These are phyloP conservation scores for Trichomonascus vanleenenianus DNA, from an alignment of 805 yeast genomes.

Conservation along the genomic window DNA sequence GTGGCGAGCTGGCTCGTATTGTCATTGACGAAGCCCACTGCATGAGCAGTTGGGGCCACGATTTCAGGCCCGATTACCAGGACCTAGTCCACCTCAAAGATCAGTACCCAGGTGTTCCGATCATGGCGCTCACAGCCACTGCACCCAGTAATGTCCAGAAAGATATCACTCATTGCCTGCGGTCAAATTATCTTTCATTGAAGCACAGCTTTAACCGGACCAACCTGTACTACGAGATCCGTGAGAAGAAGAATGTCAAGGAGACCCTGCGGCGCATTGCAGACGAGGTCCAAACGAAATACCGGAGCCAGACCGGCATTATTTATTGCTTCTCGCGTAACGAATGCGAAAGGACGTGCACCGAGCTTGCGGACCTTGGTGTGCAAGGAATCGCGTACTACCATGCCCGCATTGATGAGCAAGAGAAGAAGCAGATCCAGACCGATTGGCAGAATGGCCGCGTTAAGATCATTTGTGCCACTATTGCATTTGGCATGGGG, in stretches of 20 bases:
- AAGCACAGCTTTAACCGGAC: conserved; percentile 91
- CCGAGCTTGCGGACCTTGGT: conserved; percentile 49
- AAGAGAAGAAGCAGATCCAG: conserved; percentile 67
- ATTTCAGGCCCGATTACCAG: conserved; percentile 92
- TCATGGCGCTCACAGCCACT: conserved; percentile 96
- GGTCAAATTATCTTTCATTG: conserved; percentile 47
- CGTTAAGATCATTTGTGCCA: conserved; percentile 83
- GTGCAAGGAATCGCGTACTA: conserved; percentile 59
- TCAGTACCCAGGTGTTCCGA: conserved; percentile 71
- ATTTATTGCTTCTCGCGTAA: conserved; percentile 89
- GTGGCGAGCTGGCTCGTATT: conserved; percentile 62
- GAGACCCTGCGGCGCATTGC: conserved; percentile 42
- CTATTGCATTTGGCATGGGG: conserved; percentile 99
- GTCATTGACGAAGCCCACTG: conserved; percentile 98
- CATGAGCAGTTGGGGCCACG: conserved; percentile 98
- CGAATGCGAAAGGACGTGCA: conserved; percentile 77
- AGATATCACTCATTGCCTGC: conserved; percentile 77
- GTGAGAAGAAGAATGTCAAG: conserved; percentile 44
- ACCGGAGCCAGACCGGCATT: conserved; percentile 62
- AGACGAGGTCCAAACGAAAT: conserved; percentile 40
- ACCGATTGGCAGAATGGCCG: conserved; percentile 68
- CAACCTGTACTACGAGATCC: conserved; percentile 72
- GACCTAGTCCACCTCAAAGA: conserved; percentile 64
- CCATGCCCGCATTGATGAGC: conserved; percentile 91
- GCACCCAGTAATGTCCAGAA: conserved; percentile 84